Conservation (phyloP, 371 early-diverging fungal genomes). For the Saksenaea oblongispora region DNA sequence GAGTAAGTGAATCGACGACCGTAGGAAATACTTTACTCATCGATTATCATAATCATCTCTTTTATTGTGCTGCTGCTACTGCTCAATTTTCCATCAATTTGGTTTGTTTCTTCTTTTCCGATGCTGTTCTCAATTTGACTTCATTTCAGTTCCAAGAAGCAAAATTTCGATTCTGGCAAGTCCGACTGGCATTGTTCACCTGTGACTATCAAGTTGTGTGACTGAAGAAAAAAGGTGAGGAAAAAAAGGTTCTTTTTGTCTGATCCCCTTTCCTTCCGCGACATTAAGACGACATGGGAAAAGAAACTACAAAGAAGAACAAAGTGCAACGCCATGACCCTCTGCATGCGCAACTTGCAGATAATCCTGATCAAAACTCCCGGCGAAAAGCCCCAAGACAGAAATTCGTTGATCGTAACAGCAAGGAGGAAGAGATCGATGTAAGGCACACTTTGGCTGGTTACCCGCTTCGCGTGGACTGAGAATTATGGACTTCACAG, state of each 20-base stretch:
- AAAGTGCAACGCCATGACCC: conserved; percentile 72
- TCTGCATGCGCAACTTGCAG: conserved; percentile 70
- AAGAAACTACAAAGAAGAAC: conserved; percentile 26
- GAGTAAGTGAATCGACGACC: too few relatives aligned
- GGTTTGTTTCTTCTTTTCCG: too few relatives aligned
- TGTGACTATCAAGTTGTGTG: not conserved
- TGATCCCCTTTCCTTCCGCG: not conserved
- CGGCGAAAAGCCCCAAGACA: conserved; percentile 52
- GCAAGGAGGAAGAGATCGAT: conserved; percentile 50
- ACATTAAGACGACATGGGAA: conserved; percentile 29
- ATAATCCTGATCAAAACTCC: conserved; percentile 53
- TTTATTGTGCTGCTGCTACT: too few relatives aligned
- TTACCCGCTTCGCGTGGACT: conserved; percentile 3
- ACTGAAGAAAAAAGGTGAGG: not conserved
- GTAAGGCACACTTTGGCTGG: conserved; percentile 8
- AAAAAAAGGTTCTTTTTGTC: not conserved
- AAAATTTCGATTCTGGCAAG: too few relatives aligned
- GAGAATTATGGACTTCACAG: conserved; percentile 22
- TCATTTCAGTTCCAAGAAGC: too few relatives aligned
- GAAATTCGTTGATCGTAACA: conserved; percentile 66
- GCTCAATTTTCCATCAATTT: too few relatives aligned
- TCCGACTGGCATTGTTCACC: too few relatives aligned
- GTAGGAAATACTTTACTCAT: too few relatives aligned
- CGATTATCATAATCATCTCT: too few relatives aligned
- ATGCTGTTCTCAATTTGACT: too few relatives aligned